A percentile compares a stretch with the other conserved stretches of the same genome.
phyloP scores from a whole-genome alignment of 1,284 basidiomycete genomes.

The Sphagnurus paluster region DNA sequence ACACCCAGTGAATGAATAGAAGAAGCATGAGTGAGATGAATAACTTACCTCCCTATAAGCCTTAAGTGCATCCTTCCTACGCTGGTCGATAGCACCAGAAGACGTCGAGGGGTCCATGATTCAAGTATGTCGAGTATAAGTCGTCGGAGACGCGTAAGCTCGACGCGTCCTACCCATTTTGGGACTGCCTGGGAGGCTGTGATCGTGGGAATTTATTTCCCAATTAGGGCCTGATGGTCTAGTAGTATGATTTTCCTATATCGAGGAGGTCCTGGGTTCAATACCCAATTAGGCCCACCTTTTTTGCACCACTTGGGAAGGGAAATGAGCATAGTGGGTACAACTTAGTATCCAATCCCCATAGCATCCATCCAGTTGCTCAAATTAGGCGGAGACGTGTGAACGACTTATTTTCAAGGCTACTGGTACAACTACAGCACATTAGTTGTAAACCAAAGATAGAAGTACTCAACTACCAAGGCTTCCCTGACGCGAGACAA shows the following conservation, averaged over 20 bases:
- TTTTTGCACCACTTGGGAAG: no score
- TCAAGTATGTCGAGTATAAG: slow-evolving; percentile 17
- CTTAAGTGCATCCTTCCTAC: slow-evolving; percentile 65
- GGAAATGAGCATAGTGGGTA: neutral
- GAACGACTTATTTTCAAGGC: no score
- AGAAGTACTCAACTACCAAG: no score
- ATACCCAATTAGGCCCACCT: slow-evolving; percentile 75
- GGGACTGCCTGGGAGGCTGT: slow-evolving; percentile 1
- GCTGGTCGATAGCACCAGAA: slow-evolving; percentile 56
- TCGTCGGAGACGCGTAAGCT: slow-evolving; percentile 41
- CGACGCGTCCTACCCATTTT: slow-evolving; percentile 28
- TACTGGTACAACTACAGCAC: no score
- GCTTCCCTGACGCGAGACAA: no score
- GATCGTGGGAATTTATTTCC: neutral
- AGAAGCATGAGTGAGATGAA: neutral
- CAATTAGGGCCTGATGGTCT: slow-evolving; percentile 60
- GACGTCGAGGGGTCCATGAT: slow-evolving; percentile 60
- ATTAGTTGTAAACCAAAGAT: no score
- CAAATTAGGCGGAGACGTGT: no score
- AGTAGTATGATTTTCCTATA: slow-evolving; percentile 63
- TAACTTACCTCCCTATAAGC: slow-evolving; percentile 61
- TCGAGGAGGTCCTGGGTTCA: slow-evolving; percentile 87
- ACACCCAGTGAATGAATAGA: slow-evolving; percentile 12
- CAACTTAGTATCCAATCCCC: neutral
- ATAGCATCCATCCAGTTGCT: neutral